Percentiles rank a stretch among this genome's conserved stretches.
Conservation (phyloP, 495 filamentous ascomycete genomes). For the Aspergillus baeticus region DNA sequence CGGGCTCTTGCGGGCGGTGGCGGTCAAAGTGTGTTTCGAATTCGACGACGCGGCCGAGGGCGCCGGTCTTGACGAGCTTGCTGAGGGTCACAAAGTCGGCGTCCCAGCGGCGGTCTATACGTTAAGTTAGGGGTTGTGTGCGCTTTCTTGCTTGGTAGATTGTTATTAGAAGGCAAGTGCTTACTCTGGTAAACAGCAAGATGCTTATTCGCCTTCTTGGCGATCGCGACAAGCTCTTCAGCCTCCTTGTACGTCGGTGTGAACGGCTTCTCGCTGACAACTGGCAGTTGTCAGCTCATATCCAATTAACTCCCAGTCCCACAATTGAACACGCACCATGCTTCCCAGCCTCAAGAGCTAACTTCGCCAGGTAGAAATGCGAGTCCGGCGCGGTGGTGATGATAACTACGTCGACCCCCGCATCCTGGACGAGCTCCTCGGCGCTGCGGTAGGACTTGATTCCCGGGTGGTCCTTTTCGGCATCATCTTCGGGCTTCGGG, state of each 20-base stretch:
- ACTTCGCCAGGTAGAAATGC: constrained; percentile 65
- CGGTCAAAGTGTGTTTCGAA: constrained; percentile 87
- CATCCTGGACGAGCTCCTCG: constrained; percentile 64
- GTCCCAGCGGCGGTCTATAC: constrained; percentile 75
- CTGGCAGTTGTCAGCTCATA: constrained; percentile 17
- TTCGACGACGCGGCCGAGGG: constrained; percentile 68
- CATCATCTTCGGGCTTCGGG: constrained; percentile 62
- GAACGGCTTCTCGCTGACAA: constrained; percentile 90
- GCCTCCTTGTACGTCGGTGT: constrained; percentile 72
- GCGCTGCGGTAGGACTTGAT: constrained; percentile 62
- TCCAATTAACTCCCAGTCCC: neutral
- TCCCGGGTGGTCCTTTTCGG: constrained; percentile 63
- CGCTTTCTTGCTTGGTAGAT: too few relatives aligned
- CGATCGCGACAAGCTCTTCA: constrained; percentile 62
- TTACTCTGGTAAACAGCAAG: constrained; percentile 83
- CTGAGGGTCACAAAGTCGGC: constrained; percentile 78
- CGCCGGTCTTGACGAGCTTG: constrained; percentile 54
- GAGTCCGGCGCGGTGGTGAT: constrained; percentile 74
- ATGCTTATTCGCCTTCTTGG: constrained; percentile 57
- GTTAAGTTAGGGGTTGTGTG: too few relatives aligned
- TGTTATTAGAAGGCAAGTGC: constrained; percentile 15
- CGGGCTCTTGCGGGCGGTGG: constrained; percentile 57
- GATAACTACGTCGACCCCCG: constrained; percentile 67
- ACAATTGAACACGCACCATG: constrained; percentile 50
- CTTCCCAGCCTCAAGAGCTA: constrained; percentile 72